phyloP scores from a whole-genome alignment of 2,329 filamentous ascomycete species.

The Diaporthe amygdali region DNA sequence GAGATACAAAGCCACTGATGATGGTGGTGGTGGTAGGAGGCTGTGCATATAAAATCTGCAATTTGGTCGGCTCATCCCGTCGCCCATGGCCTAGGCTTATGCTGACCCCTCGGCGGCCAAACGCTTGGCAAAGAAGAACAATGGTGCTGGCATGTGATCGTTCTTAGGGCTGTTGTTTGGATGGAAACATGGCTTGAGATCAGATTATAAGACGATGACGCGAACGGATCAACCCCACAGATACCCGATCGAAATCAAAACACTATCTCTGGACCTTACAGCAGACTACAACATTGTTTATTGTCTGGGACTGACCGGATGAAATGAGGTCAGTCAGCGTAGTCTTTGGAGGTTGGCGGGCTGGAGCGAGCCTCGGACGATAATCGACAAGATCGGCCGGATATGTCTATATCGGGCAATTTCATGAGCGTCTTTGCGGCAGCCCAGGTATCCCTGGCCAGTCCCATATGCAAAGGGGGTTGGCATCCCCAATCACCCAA shows the following conservation, averaged over 20 bases:
- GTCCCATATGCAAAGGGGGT: neutral
- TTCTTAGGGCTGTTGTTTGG: neutral
- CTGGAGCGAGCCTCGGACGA: neutral
- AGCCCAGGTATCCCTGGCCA: neutral
- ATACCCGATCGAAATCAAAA: neutral
- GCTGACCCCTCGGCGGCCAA: neutral
- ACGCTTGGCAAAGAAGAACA: neutral
- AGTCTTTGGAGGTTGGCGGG: neutral
- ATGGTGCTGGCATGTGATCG: neutral
- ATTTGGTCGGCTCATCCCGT: neutral
- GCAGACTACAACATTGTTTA: neutral
- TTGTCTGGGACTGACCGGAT: neutral
- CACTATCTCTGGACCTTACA: neutral
- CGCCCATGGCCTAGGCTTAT: neutral
- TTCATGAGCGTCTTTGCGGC: neutral
- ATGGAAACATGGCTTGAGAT: neutral
- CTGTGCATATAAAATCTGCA: too few relatives aligned
- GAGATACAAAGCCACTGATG: too few relatives aligned
- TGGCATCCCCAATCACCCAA: neutral
- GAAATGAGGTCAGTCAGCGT: neutral
- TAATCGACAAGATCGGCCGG: neutral
- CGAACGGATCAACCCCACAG: neutral
- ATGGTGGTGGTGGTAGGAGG: too few relatives aligned
- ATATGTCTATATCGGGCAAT: neutral
- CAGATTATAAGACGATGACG: neutral